Evolutionary conservation across 164 flowering plant genomes (phyloP).

Genomic region (Pachysandra terminalis): DNA sequence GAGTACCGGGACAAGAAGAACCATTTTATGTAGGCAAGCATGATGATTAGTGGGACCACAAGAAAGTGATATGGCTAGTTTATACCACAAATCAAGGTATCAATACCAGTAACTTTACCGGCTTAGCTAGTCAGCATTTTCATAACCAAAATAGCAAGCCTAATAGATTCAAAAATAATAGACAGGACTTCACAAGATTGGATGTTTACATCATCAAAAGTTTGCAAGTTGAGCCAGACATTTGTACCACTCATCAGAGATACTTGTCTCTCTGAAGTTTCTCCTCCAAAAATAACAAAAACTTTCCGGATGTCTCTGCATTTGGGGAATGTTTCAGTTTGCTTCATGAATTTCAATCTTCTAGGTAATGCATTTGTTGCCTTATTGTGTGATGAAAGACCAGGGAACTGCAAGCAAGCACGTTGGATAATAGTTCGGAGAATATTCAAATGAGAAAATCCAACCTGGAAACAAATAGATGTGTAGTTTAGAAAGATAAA

Average conservation of each 20-base stretch:
- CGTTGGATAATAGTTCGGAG: slow-evolving; percentile 66
- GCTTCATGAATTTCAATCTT: slow-evolving; percentile 27
- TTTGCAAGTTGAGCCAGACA: slow-evolving; percentile 86
- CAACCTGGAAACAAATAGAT: slow-evolving; percentile 45
- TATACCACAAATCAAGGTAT: no score
- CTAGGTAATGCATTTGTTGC: slow-evolving; percentile 27
- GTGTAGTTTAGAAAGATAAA: not conserved
- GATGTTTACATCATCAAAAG: slow-evolving; percentile 73
- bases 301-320: slow-evolving; percentile 37
- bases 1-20: no score
- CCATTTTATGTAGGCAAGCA: no score
- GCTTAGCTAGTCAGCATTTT: not conserved
- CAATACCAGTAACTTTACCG: not conserved
- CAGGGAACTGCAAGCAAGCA: slow-evolving; percentile 75
- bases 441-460: slow-evolving; percentile 84
- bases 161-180: not conserved
- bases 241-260: slow-evolving; percentile 97
- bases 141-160: not conserved
- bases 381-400: slow-evolving; percentile 30
- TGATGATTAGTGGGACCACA: no score
- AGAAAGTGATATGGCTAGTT: no score
- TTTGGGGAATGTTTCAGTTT: slow-evolving; percentile 17
- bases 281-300: slow-evolving; percentile 87
- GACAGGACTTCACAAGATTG: not conserved
- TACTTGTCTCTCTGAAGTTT: slow-evolving; percentile 89